Conservation (phyloP, 805 yeast genomes). For the Starmera dryadoides region DNA sequence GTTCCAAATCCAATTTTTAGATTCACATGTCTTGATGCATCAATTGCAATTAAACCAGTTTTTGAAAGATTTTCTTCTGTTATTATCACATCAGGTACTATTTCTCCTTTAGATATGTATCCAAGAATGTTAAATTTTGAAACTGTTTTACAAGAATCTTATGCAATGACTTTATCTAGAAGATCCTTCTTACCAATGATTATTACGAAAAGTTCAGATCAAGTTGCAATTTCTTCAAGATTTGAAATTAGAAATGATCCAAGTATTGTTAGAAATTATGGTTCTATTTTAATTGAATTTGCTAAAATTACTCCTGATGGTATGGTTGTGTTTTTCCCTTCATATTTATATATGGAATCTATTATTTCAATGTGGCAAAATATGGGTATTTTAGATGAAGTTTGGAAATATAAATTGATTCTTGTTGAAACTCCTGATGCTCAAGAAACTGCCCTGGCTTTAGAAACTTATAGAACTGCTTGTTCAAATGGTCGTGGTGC, state of each 20-base stretch:
- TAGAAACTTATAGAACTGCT: slow-evolving; percentile 93
- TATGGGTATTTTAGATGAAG: slow-evolving; percentile 97
- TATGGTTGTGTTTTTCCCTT: slow-evolving; percentile 94
- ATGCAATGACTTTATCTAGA: slow-evolving; percentile 91
- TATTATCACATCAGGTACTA: slow-evolving; percentile 94
- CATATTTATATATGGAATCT: slow-evolving; percentile 95
- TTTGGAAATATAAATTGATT: slow-evolving; percentile 94
- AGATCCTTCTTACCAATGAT: slow-evolving; percentile 92
- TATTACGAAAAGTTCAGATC: slow-evolving; percentile 96
- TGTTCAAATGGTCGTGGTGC: slow-evolving; percentile 98
- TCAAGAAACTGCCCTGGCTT: slow-evolving; percentile 92
- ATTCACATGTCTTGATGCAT: slow-evolving; percentile 94
- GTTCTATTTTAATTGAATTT: slow-evolving; percentile 85
- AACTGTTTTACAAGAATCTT: slow-evolving; percentile 89
- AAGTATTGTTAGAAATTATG: slow-evolving; percentile 94
- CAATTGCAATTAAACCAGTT: slow-evolving; percentile 95
- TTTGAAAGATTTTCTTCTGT: slow-evolving; percentile 90
- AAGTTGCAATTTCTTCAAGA: slow-evolving; percentile 92
- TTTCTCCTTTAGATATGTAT: slow-evolving; percentile 97
- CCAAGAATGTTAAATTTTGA: slow-evolving; percentile 94
- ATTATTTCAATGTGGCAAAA: slow-evolving; percentile 98
- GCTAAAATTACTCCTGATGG: slow-evolving; percentile 97
- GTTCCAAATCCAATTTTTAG: slow-evolving; percentile 95
- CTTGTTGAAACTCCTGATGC: slow-evolving; percentile 98
- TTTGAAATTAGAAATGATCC: slow-evolving; percentile 98